A percentile compares a stretch with the other conserved stretches of the same genome.
Evolutionary conservation across 768 basidiomycete species (phyloP).

Genomic region (Phallus indusiatus): DNA sequence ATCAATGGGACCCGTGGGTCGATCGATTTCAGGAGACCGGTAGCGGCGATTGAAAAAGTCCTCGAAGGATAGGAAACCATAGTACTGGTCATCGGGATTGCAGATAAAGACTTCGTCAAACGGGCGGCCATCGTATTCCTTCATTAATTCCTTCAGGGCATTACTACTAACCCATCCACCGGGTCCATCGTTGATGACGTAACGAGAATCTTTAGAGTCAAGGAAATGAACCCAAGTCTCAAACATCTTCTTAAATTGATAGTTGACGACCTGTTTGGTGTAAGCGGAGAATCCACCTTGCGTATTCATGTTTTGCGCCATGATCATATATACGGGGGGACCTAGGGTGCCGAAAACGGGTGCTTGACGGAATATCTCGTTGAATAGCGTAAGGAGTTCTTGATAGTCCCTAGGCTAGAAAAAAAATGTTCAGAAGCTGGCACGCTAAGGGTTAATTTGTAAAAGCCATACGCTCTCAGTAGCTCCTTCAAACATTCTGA

Average conservation of each 20-base stretch:
- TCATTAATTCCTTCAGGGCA: constrained; percentile 19
- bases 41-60: constrained; percentile 45
- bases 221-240: constrained; percentile 42
- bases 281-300: constrained; percentile 13
- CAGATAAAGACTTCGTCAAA: constrained; percentile 34
- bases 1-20: constrained; percentile 29
- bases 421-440: background rate
- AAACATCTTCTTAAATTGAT: constrained; percentile 37
- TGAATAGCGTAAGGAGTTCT: background rate
- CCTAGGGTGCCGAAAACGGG: background rate
- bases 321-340: constrained; percentile 13
- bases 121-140: constrained; percentile 3
- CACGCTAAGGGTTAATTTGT: too few species aligned
- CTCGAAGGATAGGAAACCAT: constrained; percentile 44
- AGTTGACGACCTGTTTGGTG: constrained; percentile 36
- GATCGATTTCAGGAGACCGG: constrained; percentile 20
- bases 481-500: background rate
- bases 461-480: background rate
- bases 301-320: constrained; percentile 13
- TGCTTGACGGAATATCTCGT: background rate
- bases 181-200: constrained; percentile 28
- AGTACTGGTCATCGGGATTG: constrained; percentile 27
- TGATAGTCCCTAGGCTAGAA: background rate
- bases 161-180: constrained; percentile 40
- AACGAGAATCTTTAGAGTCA: constrained; percentile 30